phyloP scores from a whole-genome alignment of 495 filamentous ascomycete genomes.

The Penicillium lagena region DNA sequence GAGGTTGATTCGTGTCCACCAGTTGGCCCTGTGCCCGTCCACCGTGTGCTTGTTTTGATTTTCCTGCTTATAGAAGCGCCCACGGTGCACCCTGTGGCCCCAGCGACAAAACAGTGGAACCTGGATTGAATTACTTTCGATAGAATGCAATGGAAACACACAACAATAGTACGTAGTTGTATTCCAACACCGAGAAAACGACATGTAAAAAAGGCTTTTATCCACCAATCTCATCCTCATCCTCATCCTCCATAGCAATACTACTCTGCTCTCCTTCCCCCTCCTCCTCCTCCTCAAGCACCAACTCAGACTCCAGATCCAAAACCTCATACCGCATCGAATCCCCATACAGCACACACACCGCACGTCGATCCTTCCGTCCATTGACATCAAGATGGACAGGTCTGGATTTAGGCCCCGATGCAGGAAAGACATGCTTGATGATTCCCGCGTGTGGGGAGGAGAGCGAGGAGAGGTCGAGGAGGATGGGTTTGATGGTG shows the following conservation, averaged over 20 bases:
- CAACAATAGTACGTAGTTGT: no score
- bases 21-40: conserved; percentile 7
- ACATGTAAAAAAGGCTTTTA: not conserved
- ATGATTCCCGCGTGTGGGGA: conserved; percentile 7
- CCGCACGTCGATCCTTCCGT: conserved; percentile 42
- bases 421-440: conserved; percentile 27
- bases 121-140: no score
- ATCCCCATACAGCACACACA: conserved; percentile 52
- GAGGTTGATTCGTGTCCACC: no score
- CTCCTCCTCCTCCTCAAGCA: conserved; percentile 25
- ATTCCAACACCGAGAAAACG: not conserved
- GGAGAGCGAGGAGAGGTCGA: conserved; percentile 17
- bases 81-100: conserved; percentile 24
- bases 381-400: conserved; percentile 48
- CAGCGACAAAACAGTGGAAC: conserved; percentile 5
- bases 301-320: conserved; percentile 50
- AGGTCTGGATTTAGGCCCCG: conserved; percentile 37
- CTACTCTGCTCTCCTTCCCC: conserved; percentile 17
- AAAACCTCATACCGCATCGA: conserved; percentile 49
- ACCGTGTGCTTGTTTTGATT: conserved; percentile 37
- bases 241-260: conserved; percentile 8
- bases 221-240: not conserved
- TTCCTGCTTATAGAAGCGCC: conserved; percentile 28
- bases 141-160: no score
- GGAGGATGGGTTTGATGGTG: conserved; percentile 6